Percentiles rank a stretch among this genome's conserved stretches.
These are phyloP conservation scores for Hawksworthiomyces lignivorus DNA, from an alignment of 2,329 filamentous ascomycete genomes.

Conservation along the genomic window DNA sequence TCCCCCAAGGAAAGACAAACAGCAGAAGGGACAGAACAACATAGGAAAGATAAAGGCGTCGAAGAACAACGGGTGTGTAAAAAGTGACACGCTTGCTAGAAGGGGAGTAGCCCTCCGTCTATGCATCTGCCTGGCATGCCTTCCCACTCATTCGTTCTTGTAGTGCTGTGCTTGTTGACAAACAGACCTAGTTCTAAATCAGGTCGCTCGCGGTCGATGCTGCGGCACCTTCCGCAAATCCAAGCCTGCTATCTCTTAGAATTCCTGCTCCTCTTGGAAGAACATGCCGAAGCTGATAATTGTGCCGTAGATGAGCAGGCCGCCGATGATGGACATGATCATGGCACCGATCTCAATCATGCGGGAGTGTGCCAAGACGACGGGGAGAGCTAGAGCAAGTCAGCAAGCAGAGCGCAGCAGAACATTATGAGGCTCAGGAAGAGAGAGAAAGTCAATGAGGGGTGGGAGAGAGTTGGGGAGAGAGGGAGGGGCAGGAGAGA, in stretches of 20 bases:
- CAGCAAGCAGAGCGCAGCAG: too few relatives aligned
- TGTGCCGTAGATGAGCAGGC: slow-evolving; percentile 91
- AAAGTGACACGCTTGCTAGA: not conserved
- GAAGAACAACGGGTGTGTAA: not conserved
- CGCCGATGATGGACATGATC: slow-evolving; percentile 90
- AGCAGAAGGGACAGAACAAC: not conserved
- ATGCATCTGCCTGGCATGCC: too few relatives aligned
- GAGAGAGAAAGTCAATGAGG: slow-evolving; percentile 1
- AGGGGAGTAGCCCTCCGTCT: not conserved
- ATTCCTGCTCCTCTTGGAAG: slow-evolving; percentile 96
- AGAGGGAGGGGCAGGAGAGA: slow-evolving; percentile 9
- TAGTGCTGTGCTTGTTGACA: too few relatives aligned
- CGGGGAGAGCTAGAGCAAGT: slow-evolving; percentile 83
- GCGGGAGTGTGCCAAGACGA: slow-evolving; percentile 77
- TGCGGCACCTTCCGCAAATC: too few relatives aligned
- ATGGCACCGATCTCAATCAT: slow-evolving; percentile 80
- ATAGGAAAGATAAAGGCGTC: not conserved
- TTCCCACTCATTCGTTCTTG: too few relatives aligned
- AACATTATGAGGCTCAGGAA: slow-evolving; percentile 12
- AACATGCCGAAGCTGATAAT: slow-evolving; percentile 98
- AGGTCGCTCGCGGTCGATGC: too few relatives aligned
- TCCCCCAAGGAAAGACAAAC: not conserved
- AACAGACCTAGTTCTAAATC: too few relatives aligned
- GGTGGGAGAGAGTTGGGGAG: too few relatives aligned
- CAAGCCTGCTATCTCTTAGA: too few relatives aligned